Percentiles rank a stretch among this genome's conserved stretches.
These are phyloP conservation scores for Scalesia atractyloides DNA, from an alignment of 129 eudicot genomes.

Conservation along the genomic window DNA sequence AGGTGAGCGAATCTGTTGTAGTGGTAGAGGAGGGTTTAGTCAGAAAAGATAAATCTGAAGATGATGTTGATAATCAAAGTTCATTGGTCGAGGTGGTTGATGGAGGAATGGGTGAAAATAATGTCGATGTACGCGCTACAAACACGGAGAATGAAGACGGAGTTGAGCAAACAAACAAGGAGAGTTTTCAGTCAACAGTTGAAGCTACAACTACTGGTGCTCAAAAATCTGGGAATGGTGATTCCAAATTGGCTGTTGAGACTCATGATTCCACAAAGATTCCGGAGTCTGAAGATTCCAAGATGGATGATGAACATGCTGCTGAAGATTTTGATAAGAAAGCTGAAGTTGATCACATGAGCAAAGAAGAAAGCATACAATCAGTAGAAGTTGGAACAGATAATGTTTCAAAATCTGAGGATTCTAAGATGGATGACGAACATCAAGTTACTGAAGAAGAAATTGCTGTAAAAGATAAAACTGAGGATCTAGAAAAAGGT, in stretches of 20 bases:
- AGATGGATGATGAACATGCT: not conserved
- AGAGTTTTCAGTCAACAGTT: constrained; percentile 6
- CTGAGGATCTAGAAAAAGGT: constrained; percentile 24
- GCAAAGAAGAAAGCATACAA: constrained; percentile 28
- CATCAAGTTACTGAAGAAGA: constrained; percentile 20
- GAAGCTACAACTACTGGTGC: constrained; percentile 13
- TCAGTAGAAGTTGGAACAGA: constrained; percentile 25
- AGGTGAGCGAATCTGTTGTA: constrained; percentile 16
- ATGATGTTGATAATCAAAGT: constrained; percentile 25
- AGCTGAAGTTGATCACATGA: constrained; percentile 21
- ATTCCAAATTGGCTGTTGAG: not conserved
- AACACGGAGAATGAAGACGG: constrained; percentile 13
- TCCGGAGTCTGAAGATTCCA: too few relatives aligned
- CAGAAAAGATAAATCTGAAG: constrained; percentile 28
- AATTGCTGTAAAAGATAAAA: constrained; percentile 16
- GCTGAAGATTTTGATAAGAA: constrained; percentile 23
- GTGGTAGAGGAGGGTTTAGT: constrained; percentile 30
- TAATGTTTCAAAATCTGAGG: constrained; percentile 14
- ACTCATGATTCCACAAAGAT: not conserved
- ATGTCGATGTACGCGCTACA: constrained; percentile 10
- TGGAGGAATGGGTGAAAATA: constrained; percentile 22
- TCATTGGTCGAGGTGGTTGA: constrained; percentile 1
- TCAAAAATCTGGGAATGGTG: constrained; percentile 5
- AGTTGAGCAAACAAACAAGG: constrained; percentile 14
- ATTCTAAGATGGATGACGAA: constrained; percentile 19